These are phyloP conservation scores for Monosporascus sp. DNA, from an alignment of 2,329 filamentous ascomycete genomes.

Conservation along the genomic window DNA sequence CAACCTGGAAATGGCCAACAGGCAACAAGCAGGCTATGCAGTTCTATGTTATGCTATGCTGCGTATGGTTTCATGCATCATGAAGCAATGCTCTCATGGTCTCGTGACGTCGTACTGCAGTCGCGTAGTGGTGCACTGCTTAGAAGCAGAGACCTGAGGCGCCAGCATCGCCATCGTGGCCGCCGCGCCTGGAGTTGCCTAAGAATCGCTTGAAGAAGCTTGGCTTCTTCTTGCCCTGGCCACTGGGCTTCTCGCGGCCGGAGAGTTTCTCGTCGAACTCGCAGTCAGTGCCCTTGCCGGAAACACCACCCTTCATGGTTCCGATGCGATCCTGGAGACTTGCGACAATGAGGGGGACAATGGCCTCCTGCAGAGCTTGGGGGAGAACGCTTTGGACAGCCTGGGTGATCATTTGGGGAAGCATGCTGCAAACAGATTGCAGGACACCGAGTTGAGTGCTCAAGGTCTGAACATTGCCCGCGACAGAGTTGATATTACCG, in stretches of 20 bases:
- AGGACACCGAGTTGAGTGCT: constrained; percentile 13
- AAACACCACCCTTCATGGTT: not conserved
- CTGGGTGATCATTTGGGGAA: constrained; percentile 19
- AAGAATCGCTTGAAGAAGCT: constrained; percentile 5
- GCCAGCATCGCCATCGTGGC: not conserved
- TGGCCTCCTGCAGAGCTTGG: constrained; percentile 2
- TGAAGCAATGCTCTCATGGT: no score
- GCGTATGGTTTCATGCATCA: no score
- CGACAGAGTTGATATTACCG: constrained; percentile 19
- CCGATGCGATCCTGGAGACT: constrained; percentile 6
- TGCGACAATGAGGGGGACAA: constrained; percentile 12
- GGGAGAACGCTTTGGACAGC: constrained; percentile 11
- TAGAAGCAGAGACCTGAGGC: not conserved
- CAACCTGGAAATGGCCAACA: no score
- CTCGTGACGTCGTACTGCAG: no score
- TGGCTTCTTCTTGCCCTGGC: constrained; percentile 1
- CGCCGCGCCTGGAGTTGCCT: constrained; percentile 1
- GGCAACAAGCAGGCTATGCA: no score
- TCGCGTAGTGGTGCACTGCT: not conserved
- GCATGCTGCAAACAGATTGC: constrained; percentile 20
- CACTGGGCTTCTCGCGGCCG: not conserved
- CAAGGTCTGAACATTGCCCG: constrained; percentile 15
- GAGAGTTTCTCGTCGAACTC: not conserved
- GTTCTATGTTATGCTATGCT: no score
- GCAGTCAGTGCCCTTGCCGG: not conserved